A percentile compares a stretch with the other conserved stretches of the same genome.
Evolutionary conservation across 495 filamentous ascomycete genomes (phyloP).

Genomic region (Articulospora tetracladia): DNA sequence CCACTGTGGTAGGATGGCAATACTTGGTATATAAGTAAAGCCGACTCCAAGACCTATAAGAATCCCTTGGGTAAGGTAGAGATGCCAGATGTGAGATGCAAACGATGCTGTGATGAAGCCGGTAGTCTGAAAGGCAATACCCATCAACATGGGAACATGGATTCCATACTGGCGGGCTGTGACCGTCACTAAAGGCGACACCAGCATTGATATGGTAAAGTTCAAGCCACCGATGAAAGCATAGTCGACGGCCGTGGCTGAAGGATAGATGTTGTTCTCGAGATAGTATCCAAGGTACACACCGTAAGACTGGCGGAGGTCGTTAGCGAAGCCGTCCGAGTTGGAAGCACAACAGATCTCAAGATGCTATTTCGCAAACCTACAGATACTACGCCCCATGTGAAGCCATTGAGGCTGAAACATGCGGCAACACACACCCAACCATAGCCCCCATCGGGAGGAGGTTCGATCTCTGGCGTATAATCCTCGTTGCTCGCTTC

Average conservation of each 20-base stretch:
- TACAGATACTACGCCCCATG: conserved; percentile 51
- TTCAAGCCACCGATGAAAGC: conserved; percentile 70
- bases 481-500: too few species aligned
- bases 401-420: conserved; percentile 52
- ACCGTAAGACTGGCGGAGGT: conserved; percentile 49
- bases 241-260: conserved; percentile 54
- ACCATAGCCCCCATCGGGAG: conserved; percentile 51
- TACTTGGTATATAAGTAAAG: conserved; percentile 69
- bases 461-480: neutral
- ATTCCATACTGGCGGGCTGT: conserved; percentile 50
- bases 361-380: conserved; percentile 1
- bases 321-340: neutral
- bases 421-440: conserved; percentile 49
- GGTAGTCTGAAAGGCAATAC: conserved; percentile 54
- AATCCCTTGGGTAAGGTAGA: conserved; percentile 73
- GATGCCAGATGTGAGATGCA: conserved; percentile 64
- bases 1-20: conserved; percentile 75
- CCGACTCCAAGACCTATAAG: conserved; percentile 74
- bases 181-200: conserved; percentile 61
- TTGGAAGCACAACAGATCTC: neutral
- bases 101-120: conserved; percentile 66
- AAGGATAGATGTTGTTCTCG: conserved; percentile 50
- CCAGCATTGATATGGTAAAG: conserved; percentile 50
- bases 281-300: conserved; percentile 74
- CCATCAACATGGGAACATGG: conserved; percentile 53